Conservation (phyloP, 129 eudicot genomes). For the Lactuca saligna region DNA sequence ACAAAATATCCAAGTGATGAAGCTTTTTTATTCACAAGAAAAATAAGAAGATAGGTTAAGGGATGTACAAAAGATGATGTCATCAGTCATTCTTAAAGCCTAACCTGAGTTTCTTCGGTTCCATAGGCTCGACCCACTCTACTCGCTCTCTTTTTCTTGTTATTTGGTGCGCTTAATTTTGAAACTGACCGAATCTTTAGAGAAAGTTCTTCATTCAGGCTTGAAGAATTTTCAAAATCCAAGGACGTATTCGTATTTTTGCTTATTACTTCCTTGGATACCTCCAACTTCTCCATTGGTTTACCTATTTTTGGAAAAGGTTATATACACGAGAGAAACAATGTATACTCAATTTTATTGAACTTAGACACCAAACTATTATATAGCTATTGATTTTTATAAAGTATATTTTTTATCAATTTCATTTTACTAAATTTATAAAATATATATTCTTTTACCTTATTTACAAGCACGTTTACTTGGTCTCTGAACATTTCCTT, state of each 20-base stretch:
- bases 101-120: constrained; percentile 42
- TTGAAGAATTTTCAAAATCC: constrained; percentile 25
- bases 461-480: too few species aligned
- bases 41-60: constrained; percentile 18
- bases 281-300: constrained; percentile 30
- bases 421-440: too few species aligned
- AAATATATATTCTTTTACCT: too few species aligned
- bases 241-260: constrained; percentile 8
- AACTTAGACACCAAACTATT: too few species aligned
- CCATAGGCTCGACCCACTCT: constrained; percentile 44
- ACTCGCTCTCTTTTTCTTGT: constrained; percentile 51
- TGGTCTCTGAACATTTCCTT: too few species aligned
- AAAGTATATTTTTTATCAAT: too few species aligned
- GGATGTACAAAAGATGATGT: constrained; percentile 33
- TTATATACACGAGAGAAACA: too few species aligned
- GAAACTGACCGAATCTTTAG: constrained; percentile 44
- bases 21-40: constrained; percentile 33
- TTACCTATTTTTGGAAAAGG: too few species aligned
- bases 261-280: constrained; percentile 29
- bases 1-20: background rate
- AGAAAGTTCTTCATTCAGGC: constrained; percentile 44
- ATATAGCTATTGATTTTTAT: too few species aligned
- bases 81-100: constrained; percentile 9
- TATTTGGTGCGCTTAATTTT: constrained; percentile 42
- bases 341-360: too few species aligned